phyloP scores from a whole-genome alignment of 768 basidiomycete genomes.

The Leccinum fibrillosum region DNA sequence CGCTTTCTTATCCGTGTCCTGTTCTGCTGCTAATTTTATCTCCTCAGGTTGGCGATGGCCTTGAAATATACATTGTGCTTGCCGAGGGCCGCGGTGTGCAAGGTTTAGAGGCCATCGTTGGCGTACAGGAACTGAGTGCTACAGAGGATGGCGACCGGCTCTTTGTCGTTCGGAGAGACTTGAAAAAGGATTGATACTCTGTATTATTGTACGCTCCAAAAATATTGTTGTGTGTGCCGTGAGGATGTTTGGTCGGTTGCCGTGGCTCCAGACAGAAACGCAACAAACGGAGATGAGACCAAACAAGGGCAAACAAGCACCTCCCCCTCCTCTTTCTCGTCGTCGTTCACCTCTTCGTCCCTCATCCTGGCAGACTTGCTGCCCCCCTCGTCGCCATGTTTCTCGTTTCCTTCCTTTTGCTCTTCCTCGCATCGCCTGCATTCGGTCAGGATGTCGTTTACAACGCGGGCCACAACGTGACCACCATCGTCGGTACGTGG shows the following conservation, averaged over 20 bases:
- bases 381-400: slow-evolving; percentile 8
- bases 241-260: neutral
- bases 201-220: neutral
- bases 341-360: neutral
- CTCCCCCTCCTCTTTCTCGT: neutral
- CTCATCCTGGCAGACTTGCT: neutral
- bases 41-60: slow-evolving; percentile 84
- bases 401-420: slow-evolving; percentile 22
- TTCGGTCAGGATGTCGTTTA: slow-evolving; percentile 39
- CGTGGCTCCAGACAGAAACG: neutral
- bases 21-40: slow-evolving; percentile 3
- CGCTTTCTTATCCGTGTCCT: slow-evolving; percentile 2
- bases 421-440: slow-evolving; percentile 27
- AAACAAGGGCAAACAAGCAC: neutral
- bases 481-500: slow-evolving; percentile 80
- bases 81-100: slow-evolving; percentile 62
- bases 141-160: slow-evolving; percentile 67
- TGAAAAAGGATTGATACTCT: slow-evolving; percentile 72
- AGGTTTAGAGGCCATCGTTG: slow-evolving; percentile 52
- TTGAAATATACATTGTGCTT: slow-evolving; percentile 88
- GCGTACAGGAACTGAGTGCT: slow-evolving; percentile 61
- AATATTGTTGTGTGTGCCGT: no score
- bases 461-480: slow-evolving; percentile 58
- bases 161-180: slow-evolving; percentile 70
- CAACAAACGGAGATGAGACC: neutral